These are phyloP conservation scores for Colletotrichum sp. DNA, from an alignment of 2,329 filamentous ascomycete species.

Conservation along the genomic window DNA sequence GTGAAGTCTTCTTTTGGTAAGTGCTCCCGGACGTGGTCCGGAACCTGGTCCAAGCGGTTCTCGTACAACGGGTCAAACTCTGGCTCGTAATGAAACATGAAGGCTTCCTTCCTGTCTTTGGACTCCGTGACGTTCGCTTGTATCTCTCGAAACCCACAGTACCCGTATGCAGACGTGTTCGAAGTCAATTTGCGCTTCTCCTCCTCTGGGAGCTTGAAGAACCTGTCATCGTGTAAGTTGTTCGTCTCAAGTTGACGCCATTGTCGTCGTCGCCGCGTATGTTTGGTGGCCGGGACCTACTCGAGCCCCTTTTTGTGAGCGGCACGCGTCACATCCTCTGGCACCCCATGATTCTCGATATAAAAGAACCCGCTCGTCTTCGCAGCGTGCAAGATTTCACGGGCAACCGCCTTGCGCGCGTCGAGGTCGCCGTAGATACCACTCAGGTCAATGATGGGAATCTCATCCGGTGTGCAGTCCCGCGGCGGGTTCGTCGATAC, in stretches of 20 bases:
- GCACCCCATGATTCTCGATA: slow-evolving; percentile 48
- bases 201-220: slow-evolving; percentile 34
- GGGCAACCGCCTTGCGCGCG: slow-evolving; percentile 41
- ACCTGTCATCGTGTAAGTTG: slow-evolving; percentile 18
- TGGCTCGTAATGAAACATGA: slow-evolving; percentile 42
- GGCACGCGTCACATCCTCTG: slow-evolving; percentile 31
- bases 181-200: slow-evolving; percentile 30
- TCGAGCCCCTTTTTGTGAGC: slow-evolving; percentile 24
- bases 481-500: slow-evolving; percentile 34
- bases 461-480: slow-evolving; percentile 44
- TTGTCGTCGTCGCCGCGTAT: neutral
- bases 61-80: slow-evolving; percentile 39
- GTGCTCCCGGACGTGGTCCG: slow-evolving; percentile 12
- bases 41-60: neutral
- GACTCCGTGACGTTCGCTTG: slow-evolving; percentile 28
- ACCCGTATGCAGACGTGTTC: slow-evolving; percentile 25
- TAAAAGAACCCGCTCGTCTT: slow-evolving; percentile 53
- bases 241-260: neutral
- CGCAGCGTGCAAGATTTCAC: slow-evolving; percentile 41
- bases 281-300: slow-evolving; percentile 19
- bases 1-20: slow-evolving; percentile 19
- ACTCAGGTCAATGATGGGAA: slow-evolving; percentile 50
- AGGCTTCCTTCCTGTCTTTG: slow-evolving; percentile 31
- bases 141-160: slow-evolving; percentile 11
- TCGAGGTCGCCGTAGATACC: slow-evolving; percentile 37